Conservation (phyloP, 2,329 filamentous ascomycete genomes). For the Eutypa lata region DNA sequence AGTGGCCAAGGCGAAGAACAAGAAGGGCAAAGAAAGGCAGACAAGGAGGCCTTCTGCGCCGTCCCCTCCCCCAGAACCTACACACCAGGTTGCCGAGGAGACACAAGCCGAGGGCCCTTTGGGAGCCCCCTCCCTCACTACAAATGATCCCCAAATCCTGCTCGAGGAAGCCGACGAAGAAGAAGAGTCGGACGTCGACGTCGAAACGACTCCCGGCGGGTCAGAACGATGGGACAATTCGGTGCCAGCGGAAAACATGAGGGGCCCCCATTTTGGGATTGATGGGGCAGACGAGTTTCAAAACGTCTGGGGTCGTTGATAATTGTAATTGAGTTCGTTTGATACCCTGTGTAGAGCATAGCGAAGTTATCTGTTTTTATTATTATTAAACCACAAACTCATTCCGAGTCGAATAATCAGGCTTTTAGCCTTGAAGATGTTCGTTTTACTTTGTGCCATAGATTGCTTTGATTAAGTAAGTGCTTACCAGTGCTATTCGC, state of each 20-base stretch:
- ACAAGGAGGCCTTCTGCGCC: conserved; percentile 12
- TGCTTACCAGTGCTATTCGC: too few species aligned
- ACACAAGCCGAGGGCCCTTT: conserved; percentile 28
- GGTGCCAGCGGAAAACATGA: not conserved
- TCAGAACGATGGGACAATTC: conserved; percentile 7
- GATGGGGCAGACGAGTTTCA: conserved; percentile 40
- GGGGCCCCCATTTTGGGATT: conserved; percentile 11
- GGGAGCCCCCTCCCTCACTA: conserved; percentile 27
- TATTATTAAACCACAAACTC: too few species aligned
- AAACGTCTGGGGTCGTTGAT: conserved; percentile 40
- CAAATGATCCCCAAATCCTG: conserved; percentile 29
- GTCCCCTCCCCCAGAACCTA: conserved; percentile 20
- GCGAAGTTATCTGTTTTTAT: too few species aligned
- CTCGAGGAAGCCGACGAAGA: conserved; percentile 31
- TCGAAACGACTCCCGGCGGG: conserved; percentile 22
- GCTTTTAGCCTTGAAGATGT: too few species aligned
- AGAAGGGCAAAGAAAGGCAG: conserved; percentile 30
- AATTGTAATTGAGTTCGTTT: conserved; percentile 1
- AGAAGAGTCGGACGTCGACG: conserved; percentile 21
- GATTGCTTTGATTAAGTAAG: too few species aligned
- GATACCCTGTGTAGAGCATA: conserved; percentile 1
- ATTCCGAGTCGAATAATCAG: too few species aligned
- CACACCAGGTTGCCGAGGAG: conserved; percentile 22
- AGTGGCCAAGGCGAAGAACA: conserved; percentile 25
- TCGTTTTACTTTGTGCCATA: too few species aligned